Evolutionary conservation across 139 green algal genomes (phyloP).

Genomic region (Haematococcus lacustris): DNA sequence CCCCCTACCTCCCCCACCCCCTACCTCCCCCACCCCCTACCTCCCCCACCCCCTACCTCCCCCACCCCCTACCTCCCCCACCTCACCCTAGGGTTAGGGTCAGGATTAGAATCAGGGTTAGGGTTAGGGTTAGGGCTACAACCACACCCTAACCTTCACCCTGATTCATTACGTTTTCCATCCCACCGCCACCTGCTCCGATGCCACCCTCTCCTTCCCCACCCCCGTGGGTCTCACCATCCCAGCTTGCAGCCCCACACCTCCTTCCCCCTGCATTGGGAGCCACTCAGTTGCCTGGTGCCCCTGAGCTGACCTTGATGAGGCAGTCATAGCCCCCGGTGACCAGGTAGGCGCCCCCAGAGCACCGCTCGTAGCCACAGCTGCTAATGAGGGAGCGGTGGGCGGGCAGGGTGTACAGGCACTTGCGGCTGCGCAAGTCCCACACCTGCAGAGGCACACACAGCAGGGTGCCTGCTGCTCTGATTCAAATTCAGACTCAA

Average conservation of each 20-base stretch:
- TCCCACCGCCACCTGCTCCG: background rate
- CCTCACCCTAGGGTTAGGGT: too few species aligned
- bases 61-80: too few species aligned
- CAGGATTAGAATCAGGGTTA: too few species aligned
- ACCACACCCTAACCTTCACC: background rate
- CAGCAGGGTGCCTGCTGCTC: background rate
- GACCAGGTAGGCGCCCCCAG: slow-evolving; percentile 65
- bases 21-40: too few species aligned
- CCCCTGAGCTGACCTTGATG: slow-evolving; percentile 39
- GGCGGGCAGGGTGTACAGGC: slow-evolving; percentile 73
- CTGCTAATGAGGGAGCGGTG: slow-evolving; percentile 66
- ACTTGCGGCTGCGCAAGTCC: slow-evolving; percentile 77
- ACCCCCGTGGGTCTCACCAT: background rate
- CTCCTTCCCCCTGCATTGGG: background rate
- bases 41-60: too few species aligned
- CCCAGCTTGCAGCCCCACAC: background rate
- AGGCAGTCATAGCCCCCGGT: slow-evolving; percentile 69
- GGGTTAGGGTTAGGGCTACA: too few species aligned
- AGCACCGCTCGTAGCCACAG: slow-evolving; percentile 15
- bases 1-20: too few species aligned
- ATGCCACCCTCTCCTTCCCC: background rate
- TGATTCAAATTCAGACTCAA: too few species aligned
- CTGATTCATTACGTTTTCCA: background rate
- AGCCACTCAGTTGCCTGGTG: background rate
- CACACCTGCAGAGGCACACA: slow-evolving; percentile 60